phyloP scores from a whole-genome alignment of 1,284 basidiomycete genomes.

The Neonothopanus nambi region DNA sequence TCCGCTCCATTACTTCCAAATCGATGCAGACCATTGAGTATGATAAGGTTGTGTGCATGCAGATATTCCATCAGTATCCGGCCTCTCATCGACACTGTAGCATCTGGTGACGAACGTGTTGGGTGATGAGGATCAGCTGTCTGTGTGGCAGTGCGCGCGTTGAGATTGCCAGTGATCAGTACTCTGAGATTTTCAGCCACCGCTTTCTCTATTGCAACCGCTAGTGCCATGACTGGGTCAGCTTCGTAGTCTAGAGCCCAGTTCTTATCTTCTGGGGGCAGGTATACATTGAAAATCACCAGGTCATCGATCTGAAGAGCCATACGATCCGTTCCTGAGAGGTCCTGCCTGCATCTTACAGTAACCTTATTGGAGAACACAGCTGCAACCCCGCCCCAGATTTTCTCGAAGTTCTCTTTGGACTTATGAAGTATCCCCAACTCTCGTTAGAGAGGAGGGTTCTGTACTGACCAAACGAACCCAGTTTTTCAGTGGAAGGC shows the following conservation, averaged over 20 bases:
- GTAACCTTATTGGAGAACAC: too few species aligned
- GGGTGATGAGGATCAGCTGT: too few species aligned
- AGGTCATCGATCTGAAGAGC: not conserved
- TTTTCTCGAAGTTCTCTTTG: too few species aligned
- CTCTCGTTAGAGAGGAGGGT: too few species aligned
- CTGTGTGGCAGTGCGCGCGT: not conserved
- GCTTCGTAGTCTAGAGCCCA: not conserved
- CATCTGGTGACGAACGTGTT: too few species aligned
- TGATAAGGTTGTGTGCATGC: not conserved
- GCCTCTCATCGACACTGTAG: too few species aligned
- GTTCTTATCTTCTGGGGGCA: not conserved
- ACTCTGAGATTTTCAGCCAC: not conserved
- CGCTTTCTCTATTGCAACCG: not conserved
- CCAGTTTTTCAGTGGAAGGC: too few species aligned
- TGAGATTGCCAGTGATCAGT: not conserved
- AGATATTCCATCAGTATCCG: too few species aligned
- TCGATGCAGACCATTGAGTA: not conserved
- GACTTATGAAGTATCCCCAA: too few species aligned
- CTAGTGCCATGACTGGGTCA: not conserved
- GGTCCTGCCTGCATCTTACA: too few species aligned
- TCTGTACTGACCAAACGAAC: too few species aligned
- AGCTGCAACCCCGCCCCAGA: too few species aligned
- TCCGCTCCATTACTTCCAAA: not conserved
- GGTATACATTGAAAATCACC: not conserved
- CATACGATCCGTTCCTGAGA: not conserved